Evolutionary conservation across 1,284 basidiomycete species (phyloP).

Genomic region (Lentinus polychrous): DNA sequence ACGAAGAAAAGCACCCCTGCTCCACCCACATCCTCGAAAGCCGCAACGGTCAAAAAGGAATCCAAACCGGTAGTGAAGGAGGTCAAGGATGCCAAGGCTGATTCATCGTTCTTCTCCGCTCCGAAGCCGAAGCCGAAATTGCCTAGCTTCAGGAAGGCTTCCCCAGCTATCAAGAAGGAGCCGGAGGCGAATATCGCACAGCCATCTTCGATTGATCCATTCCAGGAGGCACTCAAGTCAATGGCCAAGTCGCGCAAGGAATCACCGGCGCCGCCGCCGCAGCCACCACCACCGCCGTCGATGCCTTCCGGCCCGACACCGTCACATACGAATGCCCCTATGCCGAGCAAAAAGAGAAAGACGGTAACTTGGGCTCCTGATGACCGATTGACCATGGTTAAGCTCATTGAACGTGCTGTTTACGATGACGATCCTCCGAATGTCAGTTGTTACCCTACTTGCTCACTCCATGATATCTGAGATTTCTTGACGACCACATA

Average conservation of each 20-base stretch:
- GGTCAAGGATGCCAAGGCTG: conserved; percentile 71
- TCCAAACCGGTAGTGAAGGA: conserved; percentile 26
- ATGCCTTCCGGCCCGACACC: conserved; percentile 22
- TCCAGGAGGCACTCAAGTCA: conserved; percentile 71
- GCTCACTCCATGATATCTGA: conserved; percentile 30
- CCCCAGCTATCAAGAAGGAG: conserved; percentile 44
- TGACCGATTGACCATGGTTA: conserved; percentile 60
- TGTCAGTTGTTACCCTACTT: conserved; percentile 58
- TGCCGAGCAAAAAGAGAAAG: conserved; percentile 59
- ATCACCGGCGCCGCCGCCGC: conserved; percentile 40
- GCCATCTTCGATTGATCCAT: conserved; percentile 69
- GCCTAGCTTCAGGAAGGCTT: conserved; percentile 74
- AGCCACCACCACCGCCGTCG: conserved; percentile 24
- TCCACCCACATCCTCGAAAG: conserved; percentile 26
- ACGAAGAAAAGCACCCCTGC: conserved; percentile 53
- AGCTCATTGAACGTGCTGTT: conserved; percentile 72
- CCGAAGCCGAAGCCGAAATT: conserved; percentile 76
- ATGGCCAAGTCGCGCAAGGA: conserved; percentile 56
- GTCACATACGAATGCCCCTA: conserved; percentile 27
- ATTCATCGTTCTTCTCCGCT: conserved; percentile 79
- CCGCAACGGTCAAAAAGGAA: conserved; percentile 31
- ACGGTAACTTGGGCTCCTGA: conserved; percentile 72
- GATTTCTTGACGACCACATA: conserved; percentile 17
- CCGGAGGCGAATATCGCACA: conserved; percentile 57
- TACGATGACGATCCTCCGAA: conserved; percentile 79